Percentiles rank a stretch among this genome's conserved stretches.
These are phyloP conservation scores for Myriosclerotinia curreyana DNA, from an alignment of 2,329 filamentous ascomycete genomes.

Conservation along the genomic window DNA sequence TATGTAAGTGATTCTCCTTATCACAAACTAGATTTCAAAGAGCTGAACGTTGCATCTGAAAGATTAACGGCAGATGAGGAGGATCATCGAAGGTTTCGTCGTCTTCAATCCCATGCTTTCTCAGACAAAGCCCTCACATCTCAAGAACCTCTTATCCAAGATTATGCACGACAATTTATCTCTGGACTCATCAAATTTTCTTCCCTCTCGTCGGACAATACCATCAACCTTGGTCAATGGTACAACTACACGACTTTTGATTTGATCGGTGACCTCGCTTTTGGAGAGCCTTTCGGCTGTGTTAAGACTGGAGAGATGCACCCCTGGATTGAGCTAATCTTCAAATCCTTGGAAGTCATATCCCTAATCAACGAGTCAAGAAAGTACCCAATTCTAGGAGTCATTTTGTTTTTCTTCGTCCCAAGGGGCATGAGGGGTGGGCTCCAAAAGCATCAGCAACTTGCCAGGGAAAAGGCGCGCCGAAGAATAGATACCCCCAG, in stretches of 20 bases:
- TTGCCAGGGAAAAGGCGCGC: slow-evolving; percentile 5
- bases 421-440: not conserved
- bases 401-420: not conserved
- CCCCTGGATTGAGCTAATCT: not conserved
- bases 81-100: slow-evolving; percentile 36
- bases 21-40: not conserved
- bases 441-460: not conserved
- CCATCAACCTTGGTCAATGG: slow-evolving; percentile 36
- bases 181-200: slow-evolving; percentile 15
- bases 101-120: slow-evolving; percentile 37
- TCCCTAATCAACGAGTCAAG: not conserved
- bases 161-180: slow-evolving; percentile 11
- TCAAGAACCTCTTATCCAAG: slow-evolving; percentile 32
- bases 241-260: slow-evolving; percentile 42
- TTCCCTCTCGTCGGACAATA: not conserved
- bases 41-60: not conserved
- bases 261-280: slow-evolving; percentile 45
- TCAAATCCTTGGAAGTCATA: not conserved
- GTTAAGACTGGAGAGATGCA: slow-evolving; percentile 28
- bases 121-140: slow-evolving; percentile 38
- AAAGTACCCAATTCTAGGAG: not conserved
- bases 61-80: slow-evolving; percentile 15
- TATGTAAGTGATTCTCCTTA: not conserved
- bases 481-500: slow-evolving; percentile 4
- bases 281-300: slow-evolving; percentile 43